Evolutionary conservation across 805 yeast species (phyloP), one percentile per base, ranked within the genome.

Genomic region (Lachancea fermentati): DNA sequence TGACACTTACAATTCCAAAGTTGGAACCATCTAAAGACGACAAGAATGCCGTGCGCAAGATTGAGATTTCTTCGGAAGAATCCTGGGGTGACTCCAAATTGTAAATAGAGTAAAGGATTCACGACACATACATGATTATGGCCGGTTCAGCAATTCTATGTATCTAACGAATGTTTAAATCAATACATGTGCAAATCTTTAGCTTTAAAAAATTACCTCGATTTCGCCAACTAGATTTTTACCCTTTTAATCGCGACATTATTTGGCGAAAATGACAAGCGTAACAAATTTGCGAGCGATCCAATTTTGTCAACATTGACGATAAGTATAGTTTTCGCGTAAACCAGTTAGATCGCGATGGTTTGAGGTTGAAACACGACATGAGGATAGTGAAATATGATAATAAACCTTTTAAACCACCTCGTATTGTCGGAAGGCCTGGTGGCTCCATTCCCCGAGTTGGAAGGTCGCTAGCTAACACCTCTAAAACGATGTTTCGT

Each of bases 331-430:
- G 9, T 7, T 7, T 7, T 22, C 26, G 26, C 26, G 26, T 22
- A 7, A 22, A 22, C 9, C 11, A 7, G 7, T 22, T 22, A 22
- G 11, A 22, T 11, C 7, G 11, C 11, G 9, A 22, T 11, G 11
- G 11, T 22, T n/a, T 11, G 26, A 22, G 26, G 11, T 22, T 11
- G 11, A 11, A 22, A 22, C 11, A 22, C 26, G 26, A 22, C 7
- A 57, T 58, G 58, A 41, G 50, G 16, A 22, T 54, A 8, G 60
- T 62, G 3, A 52, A 51, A 34, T 60, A 53, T 48, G 57, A 51
- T 22, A 68, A 71, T 45, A 73, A 74, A 32, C 79, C 79, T 1
- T 76, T 76, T 60, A 76, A 68, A 48, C 73, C 78, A 7, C 80
- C 79, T 5, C 52, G 76, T 34, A 50, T 53, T 36, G 45, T 44